phyloP scores from a whole-genome alignment of 2,329 filamentous ascomycete species.

The Herpotrichia juniperi region DNA sequence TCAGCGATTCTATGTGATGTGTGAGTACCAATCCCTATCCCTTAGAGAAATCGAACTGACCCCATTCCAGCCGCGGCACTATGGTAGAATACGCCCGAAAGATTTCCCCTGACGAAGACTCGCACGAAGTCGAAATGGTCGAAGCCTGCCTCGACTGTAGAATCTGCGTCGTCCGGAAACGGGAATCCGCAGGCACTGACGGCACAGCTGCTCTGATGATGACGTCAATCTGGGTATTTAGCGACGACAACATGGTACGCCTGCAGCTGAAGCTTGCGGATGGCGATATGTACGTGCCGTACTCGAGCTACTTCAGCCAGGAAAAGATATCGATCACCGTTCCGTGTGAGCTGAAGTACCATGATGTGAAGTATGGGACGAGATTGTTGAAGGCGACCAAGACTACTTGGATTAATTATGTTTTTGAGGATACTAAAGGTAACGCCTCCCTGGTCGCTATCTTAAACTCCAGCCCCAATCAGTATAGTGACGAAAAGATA shows the following conservation, averaged over 20 bases:
- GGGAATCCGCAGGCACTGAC: slow-evolving; percentile 40
- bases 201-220: slow-evolving; percentile 42
- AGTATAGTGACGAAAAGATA: background rate
- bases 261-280: slow-evolving; percentile 52
- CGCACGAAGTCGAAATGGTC: slow-evolving; percentile 49
- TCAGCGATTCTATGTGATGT: slow-evolving; percentile 53
- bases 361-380: slow-evolving; percentile 44
- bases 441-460: slow-evolving; percentile 2
- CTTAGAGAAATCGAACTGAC: slow-evolving; percentile 5
- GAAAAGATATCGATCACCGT: slow-evolving; percentile 51
- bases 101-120: slow-evolving; percentile 40
- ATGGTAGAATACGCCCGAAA: slow-evolving; percentile 50
- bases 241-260: slow-evolving; percentile 49
- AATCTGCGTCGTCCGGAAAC: slow-evolving; percentile 51
- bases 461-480: background rate
- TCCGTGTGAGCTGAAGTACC: slow-evolving; percentile 47
- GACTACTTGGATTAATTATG: slow-evolving; percentile 54
- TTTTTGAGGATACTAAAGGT: slow-evolving; percentile 44
- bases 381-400: slow-evolving; percentile 40
- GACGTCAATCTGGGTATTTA: slow-evolving; percentile 54
- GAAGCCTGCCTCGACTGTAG: slow-evolving; percentile 46
- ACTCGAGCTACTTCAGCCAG: slow-evolving; percentile 52
- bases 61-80: slow-evolving; percentile 37
- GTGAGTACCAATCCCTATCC: slow-evolving; percentile 24
- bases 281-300: slow-evolving; percentile 50